phyloP scores from a whole-genome alignment of 2,329 filamentous ascomycete genomes.

The Xylariaceae sp. region DNA sequence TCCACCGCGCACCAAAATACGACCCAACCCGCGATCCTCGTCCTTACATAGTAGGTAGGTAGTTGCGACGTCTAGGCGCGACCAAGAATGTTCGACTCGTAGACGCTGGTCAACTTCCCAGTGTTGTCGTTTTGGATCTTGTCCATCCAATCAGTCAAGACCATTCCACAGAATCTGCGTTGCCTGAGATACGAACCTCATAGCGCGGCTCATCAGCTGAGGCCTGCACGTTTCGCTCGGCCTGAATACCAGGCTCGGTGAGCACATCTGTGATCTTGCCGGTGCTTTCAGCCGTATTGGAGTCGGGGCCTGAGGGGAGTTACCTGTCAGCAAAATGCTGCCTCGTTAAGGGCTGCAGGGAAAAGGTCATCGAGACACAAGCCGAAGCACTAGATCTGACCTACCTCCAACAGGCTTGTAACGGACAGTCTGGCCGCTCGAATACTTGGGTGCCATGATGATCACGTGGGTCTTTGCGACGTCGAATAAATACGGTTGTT shows the following conservation, averaged over 20 bases:
- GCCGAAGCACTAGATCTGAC: not conserved
- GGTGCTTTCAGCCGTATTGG: conserved; percentile 28
- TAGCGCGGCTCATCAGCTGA: conserved; percentile 25
- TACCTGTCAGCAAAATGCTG: not conserved
- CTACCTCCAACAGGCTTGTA: conserved; percentile 30
- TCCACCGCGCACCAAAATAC: not conserved
- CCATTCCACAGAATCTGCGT: not conserved
- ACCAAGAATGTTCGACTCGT: conserved; percentile 29
- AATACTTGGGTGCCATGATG: conserved; percentile 29
- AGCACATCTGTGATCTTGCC: conserved; percentile 26
- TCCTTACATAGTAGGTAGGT: not conserved
- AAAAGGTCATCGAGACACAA: not conserved
- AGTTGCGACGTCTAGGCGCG: conserved; percentile 12
- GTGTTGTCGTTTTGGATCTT: conserved; percentile 31
- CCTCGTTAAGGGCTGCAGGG: not conserved
- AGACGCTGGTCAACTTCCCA: conserved; percentile 26
- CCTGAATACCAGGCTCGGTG: conserved; percentile 27
- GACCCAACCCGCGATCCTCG: not conserved
- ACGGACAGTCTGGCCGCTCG: conserved; percentile 25
- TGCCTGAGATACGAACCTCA: conserved; percentile 18
- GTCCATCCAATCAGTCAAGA: not conserved
- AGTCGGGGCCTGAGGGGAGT: conserved; percentile 20
- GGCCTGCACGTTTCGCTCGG: conserved; percentile 26
- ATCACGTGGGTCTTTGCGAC: not conserved
- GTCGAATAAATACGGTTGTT: not conserved